These are phyloP conservation scores for Entophlyctis luteolus DNA, from an alignment of 192 early-diverging fungal species.

Conservation along the genomic window DNA sequence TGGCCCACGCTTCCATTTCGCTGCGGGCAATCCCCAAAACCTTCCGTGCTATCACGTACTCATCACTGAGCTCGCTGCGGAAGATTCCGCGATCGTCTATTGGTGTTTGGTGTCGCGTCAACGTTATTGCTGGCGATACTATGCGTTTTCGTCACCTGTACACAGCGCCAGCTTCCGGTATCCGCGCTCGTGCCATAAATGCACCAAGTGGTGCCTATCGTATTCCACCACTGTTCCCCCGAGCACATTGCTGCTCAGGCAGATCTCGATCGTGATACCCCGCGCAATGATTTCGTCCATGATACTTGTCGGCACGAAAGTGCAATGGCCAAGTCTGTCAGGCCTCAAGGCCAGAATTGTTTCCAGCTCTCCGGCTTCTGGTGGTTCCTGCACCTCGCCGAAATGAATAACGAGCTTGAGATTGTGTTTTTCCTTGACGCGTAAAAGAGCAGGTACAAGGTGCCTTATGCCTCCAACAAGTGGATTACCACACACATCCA, in stretches of 20 bases:
- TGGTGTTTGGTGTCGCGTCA: background rate
- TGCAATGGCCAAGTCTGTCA: constrained; percentile 21
- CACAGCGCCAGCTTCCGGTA: constrained; percentile 3
- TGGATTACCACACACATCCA: constrained; percentile 20
- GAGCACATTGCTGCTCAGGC: constrained; percentile 20
- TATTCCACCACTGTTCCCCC: background rate
- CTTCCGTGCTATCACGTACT: constrained; percentile 17
- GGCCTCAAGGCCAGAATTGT: constrained; percentile 10
- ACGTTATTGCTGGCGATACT: background rate
- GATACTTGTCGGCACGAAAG: constrained; percentile 2
- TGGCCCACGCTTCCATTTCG: constrained; percentile 16
- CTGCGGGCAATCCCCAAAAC: background rate
- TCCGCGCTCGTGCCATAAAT: constrained; percentile 8
- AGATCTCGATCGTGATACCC: constrained; percentile 16
- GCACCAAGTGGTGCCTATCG: constrained; percentile 11
- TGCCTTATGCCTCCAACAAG: constrained; percentile 2
- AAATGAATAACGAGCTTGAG: constrained; percentile 24
- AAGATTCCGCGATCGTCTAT: constrained; percentile 20
- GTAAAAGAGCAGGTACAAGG: background rate
- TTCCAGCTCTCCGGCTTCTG: constrained; percentile 11
- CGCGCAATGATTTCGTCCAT: background rate
- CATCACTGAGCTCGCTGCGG: constrained; percentile 5
- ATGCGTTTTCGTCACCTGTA: background rate
- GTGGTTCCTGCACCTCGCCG: background rate
- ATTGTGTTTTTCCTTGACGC: background rate